Conservation (phyloP, 805 yeast genomes). For the Nakazawaea pomicola region DNA sequence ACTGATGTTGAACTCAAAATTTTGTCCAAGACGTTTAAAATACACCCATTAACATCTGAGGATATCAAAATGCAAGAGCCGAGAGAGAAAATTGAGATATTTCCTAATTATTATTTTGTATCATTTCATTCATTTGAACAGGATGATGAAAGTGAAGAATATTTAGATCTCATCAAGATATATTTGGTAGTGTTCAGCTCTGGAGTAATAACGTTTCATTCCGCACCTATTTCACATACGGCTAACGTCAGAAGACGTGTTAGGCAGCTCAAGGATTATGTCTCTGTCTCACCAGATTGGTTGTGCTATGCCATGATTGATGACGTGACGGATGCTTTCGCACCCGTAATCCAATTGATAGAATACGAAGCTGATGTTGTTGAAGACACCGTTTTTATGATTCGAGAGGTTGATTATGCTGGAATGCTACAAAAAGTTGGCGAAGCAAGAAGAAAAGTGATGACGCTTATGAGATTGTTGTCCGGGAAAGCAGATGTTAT, state of each 20-base stretch:
- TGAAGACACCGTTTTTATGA: slow-evolving; percentile 80
- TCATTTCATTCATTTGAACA: slow-evolving; percentile 95
- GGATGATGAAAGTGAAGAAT: slow-evolving; percentile 76
- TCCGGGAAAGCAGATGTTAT: slow-evolving; percentile 96
- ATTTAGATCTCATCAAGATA: slow-evolving; percentile 73
- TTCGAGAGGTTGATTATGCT: slow-evolving; percentile 69
- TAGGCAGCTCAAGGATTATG: slow-evolving; percentile 71
- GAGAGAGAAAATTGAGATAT: slow-evolving; percentile 93
- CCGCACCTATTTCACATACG: slow-evolving; percentile 60
- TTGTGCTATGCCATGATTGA: slow-evolving; percentile 75
- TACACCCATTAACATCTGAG: slow-evolving; percentile 96
- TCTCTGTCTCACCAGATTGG: slow-evolving; percentile 77
- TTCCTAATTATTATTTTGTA: slow-evolving; percentile 85
- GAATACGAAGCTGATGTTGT: slow-evolving; percentile 81
- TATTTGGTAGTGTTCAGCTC: slow-evolving; percentile 67
- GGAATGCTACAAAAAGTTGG: slow-evolving; percentile 79
- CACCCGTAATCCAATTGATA: slow-evolving; percentile 70
- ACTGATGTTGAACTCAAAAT: slow-evolving; percentile 93
- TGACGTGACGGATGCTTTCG: slow-evolving; percentile 81
- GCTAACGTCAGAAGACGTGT: slow-evolving; percentile 80
- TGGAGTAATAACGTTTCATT: slow-evolving; percentile 66
- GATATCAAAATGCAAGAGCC: slow-evolving; percentile 96
- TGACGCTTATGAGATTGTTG: slow-evolving; percentile 84
- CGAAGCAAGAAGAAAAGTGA: slow-evolving; percentile 82
- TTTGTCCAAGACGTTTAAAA: slow-evolving; percentile 88